phyloP scores from a whole-genome alignment of 805 yeast species.

The Candida parachauliodes region DNA sequence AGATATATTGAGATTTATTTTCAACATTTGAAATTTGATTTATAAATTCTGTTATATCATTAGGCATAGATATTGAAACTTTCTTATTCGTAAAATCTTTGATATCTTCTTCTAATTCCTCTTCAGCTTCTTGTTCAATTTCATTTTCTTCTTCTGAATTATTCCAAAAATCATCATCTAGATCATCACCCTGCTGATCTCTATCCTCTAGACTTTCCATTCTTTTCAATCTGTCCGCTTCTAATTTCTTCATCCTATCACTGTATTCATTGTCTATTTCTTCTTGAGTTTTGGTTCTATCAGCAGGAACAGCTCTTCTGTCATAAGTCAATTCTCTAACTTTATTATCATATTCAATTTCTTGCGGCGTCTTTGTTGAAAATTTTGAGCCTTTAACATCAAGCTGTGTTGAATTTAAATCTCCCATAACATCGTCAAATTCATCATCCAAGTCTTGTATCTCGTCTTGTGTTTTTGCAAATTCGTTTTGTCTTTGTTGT shows the following conservation, averaged over 20 bases:
- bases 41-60: constrained; percentile 28
- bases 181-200: constrained; percentile 63
- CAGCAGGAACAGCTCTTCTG: constrained; percentile 76
- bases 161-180: constrained; percentile 66
- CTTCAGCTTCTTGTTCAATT: constrained; percentile 35
- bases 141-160: constrained; percentile 47
- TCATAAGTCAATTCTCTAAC: constrained; percentile 67
- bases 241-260: constrained; percentile 58
- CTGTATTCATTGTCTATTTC: constrained; percentile 59
- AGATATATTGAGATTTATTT: constrained; percentile 43
- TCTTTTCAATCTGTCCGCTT: constrained; percentile 65
- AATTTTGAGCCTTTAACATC: constrained; percentile 15
- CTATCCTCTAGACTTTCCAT: constrained; percentile 67
- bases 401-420: constrained; percentile 26
- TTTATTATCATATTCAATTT: constrained; percentile 58
- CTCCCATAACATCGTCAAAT: constrained; percentile 66
- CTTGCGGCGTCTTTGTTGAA: constrained; percentile 34
- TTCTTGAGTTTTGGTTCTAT: constrained; percentile 74
- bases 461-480: constrained; percentile 55
- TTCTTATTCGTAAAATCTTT: background rate
- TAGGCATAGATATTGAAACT: constrained; percentile 24
- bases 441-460: constrained; percentile 70
- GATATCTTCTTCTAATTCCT: background rate
- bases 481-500: constrained; percentile 67
- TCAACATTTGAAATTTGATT: constrained; percentile 25